Conservation (phyloP, 2,329 filamentous ascomycete species). For the Aspergillus hortae region DNA sequence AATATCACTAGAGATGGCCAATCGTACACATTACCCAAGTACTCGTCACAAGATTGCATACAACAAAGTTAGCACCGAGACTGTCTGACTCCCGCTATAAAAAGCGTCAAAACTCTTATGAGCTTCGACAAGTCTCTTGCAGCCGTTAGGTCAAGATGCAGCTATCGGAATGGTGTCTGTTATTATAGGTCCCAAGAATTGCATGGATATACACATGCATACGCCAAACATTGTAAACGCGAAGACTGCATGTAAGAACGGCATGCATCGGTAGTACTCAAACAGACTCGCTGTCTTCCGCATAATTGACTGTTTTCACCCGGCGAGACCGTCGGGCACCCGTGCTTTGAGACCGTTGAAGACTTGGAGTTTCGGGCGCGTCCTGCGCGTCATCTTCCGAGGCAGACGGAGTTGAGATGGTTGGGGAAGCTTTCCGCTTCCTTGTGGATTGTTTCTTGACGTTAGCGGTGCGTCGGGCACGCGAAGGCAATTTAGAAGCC, state of each 20-base stretch:
- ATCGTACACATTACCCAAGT: not conserved
- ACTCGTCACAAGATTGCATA: not conserved
- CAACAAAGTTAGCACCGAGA: not conserved
- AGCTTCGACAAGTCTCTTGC: too few species aligned
- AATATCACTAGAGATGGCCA: not conserved
- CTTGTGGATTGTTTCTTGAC: slow-evolving; percentile 18
- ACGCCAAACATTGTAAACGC: not conserved
- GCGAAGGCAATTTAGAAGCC: slow-evolving; percentile 11
- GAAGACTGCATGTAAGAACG: not conserved
- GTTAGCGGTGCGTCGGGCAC: slow-evolving; percentile 8
- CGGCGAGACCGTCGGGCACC: slow-evolving; percentile 28
- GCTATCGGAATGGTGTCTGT: too few species aligned
- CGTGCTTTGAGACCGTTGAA: slow-evolving; percentile 5
- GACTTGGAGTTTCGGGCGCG: slow-evolving; percentile 7
- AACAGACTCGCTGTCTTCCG: slow-evolving; percentile 28
- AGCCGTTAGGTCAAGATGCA: too few species aligned
- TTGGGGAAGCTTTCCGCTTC: slow-evolving; percentile 30
- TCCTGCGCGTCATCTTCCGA: slow-evolving; percentile 19
- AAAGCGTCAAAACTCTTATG: too few species aligned
- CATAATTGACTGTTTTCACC: slow-evolving; percentile 33
- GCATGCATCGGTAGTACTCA: not conserved
- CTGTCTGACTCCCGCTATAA: too few species aligned
- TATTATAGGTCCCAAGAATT: not conserved
- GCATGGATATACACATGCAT: not conserved
- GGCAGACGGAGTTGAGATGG: slow-evolving; percentile 23